Percentiles rank a stretch among this genome's conserved stretches.
phyloP scores from a whole-genome alignment of 345 rosid genomes.

The Acer saccharum region DNA sequence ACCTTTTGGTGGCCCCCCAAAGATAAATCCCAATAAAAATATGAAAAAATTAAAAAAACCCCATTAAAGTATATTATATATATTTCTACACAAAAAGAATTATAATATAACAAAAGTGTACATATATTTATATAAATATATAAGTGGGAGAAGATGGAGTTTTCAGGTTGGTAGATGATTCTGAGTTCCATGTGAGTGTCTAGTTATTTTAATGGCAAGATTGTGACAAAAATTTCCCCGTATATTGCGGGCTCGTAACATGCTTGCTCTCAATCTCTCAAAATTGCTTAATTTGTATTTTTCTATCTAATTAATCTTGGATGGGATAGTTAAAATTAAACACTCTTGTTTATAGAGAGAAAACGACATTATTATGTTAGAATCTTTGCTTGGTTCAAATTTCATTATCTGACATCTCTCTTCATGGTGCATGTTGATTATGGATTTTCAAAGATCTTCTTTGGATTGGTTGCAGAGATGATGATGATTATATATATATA shows the following conservation, averaged over 20 bases:
- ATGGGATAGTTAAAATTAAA: not conserved
- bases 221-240: slow-evolving; percentile 26
- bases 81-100: not conserved
- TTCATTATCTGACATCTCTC: slow-evolving; percentile 8
- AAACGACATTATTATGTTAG: not conserved
- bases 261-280: not conserved
- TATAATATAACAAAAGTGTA: not conserved
- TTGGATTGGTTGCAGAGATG: slow-evolving; percentile 3
- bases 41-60: not conserved
- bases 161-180: slow-evolving; percentile 38
- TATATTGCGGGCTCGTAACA: slow-evolving; percentile 26
- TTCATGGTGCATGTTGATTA: not conserved
- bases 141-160: slow-evolving; percentile 23
- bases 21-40: not conserved
- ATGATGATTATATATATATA: no score
- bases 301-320: not conserved
- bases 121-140: no score
- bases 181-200: slow-evolving; percentile 32
- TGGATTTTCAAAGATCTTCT: slow-evolving; percentile 21
- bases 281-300: not conserved
- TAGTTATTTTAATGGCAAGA: slow-evolving; percentile 20
- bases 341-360: not conserved
- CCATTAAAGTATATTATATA: not conserved
- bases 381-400: slow-evolving; percentile 28
- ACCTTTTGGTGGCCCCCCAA: slow-evolving; percentile 8